phyloP scores from a whole-genome alignment of 768 basidiomycete genomes.

The Lentinula lateritia region DNA sequence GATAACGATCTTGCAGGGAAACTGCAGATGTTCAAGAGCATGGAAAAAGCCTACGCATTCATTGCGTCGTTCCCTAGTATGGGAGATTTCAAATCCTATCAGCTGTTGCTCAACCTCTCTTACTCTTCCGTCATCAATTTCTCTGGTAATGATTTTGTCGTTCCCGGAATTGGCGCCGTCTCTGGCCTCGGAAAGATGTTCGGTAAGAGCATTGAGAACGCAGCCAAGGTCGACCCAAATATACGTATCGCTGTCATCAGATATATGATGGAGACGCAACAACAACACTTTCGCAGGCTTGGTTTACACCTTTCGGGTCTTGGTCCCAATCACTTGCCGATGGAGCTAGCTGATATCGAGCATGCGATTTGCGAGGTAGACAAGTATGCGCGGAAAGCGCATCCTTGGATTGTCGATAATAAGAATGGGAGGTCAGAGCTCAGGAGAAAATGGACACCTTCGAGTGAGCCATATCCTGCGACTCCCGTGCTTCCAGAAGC shows the following conservation, averaged over 20 bases:
- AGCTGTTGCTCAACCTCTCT: slow-evolving; percentile 55
- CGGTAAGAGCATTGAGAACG: slow-evolving; percentile 29
- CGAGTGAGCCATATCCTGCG: slow-evolving; percentile 18
- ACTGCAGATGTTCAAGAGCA: slow-evolving; percentile 43
- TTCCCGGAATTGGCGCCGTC: slow-evolving; percentile 60
- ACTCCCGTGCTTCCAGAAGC: slow-evolving; percentile 41
- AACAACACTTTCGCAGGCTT: slow-evolving; percentile 54
- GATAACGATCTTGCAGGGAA: slow-evolving; percentile 43
- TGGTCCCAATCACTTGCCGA: slow-evolving; percentile 41
- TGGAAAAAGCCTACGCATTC: slow-evolving; percentile 61
- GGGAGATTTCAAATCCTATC: slow-evolving; percentile 71
- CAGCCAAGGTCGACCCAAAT: slow-evolving; percentile 15
- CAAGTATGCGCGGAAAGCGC: slow-evolving; percentile 63
- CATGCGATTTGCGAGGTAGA: slow-evolving; percentile 77
- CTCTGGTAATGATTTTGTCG: slow-evolving; percentile 63
- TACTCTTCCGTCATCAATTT: slow-evolving; percentile 57
- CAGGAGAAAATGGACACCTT: slow-evolving; percentile 30
- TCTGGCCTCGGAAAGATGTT: slow-evolving; percentile 71
- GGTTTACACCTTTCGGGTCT: slow-evolving; percentile 48
- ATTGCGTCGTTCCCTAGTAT: slow-evolving; percentile 60
- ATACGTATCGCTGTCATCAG: slow-evolving; percentile 48
- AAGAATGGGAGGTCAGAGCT: slow-evolving; percentile 27
- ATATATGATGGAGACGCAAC: slow-evolving; percentile 58
- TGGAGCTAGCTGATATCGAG: slow-evolving; percentile 70
- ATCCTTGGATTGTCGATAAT: slow-evolving; percentile 39